phyloP scores from a whole-genome alignment of 1,284 basidiomycete genomes.

The Boletus smithii region DNA sequence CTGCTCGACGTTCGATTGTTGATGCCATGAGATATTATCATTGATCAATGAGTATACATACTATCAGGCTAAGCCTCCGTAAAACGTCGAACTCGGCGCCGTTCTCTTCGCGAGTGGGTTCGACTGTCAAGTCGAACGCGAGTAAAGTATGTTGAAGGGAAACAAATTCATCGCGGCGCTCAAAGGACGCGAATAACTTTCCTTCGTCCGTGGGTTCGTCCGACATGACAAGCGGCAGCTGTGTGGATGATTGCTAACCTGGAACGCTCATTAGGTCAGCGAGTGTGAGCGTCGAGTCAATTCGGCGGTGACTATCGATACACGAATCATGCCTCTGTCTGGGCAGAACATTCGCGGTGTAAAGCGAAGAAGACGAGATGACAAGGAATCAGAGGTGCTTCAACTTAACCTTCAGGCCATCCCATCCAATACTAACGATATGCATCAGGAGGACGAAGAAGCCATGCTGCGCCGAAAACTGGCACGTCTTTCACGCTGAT shows the following conservation, averaged over 20 bases:
- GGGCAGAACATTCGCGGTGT: constrained; percentile 7
- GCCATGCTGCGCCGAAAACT: constrained; percentile 34
- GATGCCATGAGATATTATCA: constrained; percentile 4
- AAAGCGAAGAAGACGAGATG: constrained; percentile 23
- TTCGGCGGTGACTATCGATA: neutral
- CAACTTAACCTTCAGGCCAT: neutral
- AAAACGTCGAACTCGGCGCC: constrained; percentile 42
- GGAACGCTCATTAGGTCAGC: constrained; percentile 23
- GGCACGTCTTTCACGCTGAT: constrained; percentile 38
- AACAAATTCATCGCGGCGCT: constrained; percentile 58
- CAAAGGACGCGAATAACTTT: constrained; percentile 55
- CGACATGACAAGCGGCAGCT: constrained; percentile 30
- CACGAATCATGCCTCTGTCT: neutral
- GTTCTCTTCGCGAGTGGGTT: constrained; percentile 49
- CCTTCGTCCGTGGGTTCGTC: constrained; percentile 40
- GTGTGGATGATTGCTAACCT: neutral
- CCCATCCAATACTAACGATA: constrained; percentile 7
- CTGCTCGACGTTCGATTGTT: constrained; percentile 40
- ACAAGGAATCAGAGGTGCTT: constrained; percentile 18
- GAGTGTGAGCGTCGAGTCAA: no score
- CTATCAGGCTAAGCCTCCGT: constrained; percentile 38
- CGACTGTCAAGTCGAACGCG: constrained; percentile 43
- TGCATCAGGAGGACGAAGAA: constrained; percentile 16
- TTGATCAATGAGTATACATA: constrained; percentile 27
- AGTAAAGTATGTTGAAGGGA: constrained; percentile 53